A percentile compares a stretch with the other conserved stretches of the same genome.
Conservation (phyloP, 2,329 filamentous ascomycete genomes). For the Exophiala lecanii-corni region DNA sequence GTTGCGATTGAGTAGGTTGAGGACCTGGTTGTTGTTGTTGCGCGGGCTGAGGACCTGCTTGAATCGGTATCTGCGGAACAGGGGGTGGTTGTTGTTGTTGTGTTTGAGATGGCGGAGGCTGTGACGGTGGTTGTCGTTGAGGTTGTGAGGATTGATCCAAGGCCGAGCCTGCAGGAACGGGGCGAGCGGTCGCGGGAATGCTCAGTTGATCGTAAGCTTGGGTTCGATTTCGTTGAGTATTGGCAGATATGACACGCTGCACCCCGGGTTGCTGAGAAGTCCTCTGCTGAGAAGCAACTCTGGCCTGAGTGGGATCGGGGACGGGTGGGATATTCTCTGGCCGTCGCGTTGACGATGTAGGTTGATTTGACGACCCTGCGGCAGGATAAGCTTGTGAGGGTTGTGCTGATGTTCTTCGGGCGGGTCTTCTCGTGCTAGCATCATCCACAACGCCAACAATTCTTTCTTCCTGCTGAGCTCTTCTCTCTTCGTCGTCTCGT, state of each 20-base stretch:
- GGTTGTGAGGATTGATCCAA: conserved; percentile 19
- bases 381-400: conserved; percentile 17
- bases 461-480: conserved; percentile 51
- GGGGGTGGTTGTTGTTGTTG: not conserved
- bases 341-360: conserved; percentile 11
- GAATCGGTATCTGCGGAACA: not conserved
- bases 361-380: conserved; percentile 12
- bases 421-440: conserved; percentile 30
- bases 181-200: conserved; percentile 20
- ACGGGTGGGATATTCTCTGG: conserved; percentile 23
- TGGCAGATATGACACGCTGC: conserved; percentile 17
- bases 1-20: conserved; percentile 5
- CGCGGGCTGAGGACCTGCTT: conserved; percentile 32
- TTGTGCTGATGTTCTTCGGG: conserved; percentile 18
- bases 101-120: conserved; percentile 16
- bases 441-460: conserved; percentile 52
- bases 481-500: conserved; percentile 38
- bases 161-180: conserved; percentile 6
- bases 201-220: conserved; percentile 26
- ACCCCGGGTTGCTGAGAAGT: conserved; percentile 22
- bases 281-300: conserved; percentile 8
- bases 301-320: conserved; percentile 19
- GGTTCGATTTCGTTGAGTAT: conserved; percentile 23
- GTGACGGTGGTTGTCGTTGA: conserved; percentile 29
- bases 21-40: conserved; percentile 22